Conservation (phyloP, 1,139 yeast species). For the Torulaspora globosa region DNA sequence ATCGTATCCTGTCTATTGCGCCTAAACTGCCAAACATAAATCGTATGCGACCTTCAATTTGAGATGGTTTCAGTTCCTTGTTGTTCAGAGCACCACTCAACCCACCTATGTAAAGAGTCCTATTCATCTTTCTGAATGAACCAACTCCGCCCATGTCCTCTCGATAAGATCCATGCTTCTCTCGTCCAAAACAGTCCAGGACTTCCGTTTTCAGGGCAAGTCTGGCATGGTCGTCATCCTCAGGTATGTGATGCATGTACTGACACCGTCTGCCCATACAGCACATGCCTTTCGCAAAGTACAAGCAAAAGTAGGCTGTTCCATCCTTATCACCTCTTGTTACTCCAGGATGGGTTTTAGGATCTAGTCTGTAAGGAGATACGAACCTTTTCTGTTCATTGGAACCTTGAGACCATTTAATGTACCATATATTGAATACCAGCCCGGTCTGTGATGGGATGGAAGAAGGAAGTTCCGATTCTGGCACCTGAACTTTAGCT, state of each 20-base stretch:
- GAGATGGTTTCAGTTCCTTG: conserved; percentile 24
- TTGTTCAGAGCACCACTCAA: conserved; percentile 40
- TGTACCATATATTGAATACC: conserved; percentile 81
- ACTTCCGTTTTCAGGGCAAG: conserved; percentile 50
- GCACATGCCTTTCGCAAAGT: conserved; percentile 88
- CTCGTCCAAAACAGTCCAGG: conserved; percentile 86
- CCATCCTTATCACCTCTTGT: conserved; percentile 57
- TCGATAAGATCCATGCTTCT: conserved; percentile 72
- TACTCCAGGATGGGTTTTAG: conserved; percentile 64
- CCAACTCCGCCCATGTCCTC: conserved; percentile 98
- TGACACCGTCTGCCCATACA: conserved; percentile 70
- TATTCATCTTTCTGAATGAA: conserved; percentile 62
- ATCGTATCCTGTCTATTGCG: conserved; percentile 62
- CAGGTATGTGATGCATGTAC: conserved; percentile 75
- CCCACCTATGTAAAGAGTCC: conserved; percentile 77
- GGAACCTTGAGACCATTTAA: conserved; percentile 75
- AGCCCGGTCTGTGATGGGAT: conserved; percentile 79
- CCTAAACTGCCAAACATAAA: conserved; percentile 74
- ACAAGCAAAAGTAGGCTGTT: conserved; percentile 58
- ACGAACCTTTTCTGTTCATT: conserved; percentile 44
- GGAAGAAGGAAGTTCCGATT: conserved; percentile 55
- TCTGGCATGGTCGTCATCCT: conserved; percentile 40
- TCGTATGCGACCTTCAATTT: conserved; percentile 35
- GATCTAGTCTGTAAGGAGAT: conserved; percentile 53
- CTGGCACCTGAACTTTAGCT: conserved; percentile 72